Evolutionary conservation across 2,329 filamentous ascomycete genomes (phyloP), one percentile per base, ranked within the genome.

Genomic region (Plectosphaerella cucumerina): DNA sequence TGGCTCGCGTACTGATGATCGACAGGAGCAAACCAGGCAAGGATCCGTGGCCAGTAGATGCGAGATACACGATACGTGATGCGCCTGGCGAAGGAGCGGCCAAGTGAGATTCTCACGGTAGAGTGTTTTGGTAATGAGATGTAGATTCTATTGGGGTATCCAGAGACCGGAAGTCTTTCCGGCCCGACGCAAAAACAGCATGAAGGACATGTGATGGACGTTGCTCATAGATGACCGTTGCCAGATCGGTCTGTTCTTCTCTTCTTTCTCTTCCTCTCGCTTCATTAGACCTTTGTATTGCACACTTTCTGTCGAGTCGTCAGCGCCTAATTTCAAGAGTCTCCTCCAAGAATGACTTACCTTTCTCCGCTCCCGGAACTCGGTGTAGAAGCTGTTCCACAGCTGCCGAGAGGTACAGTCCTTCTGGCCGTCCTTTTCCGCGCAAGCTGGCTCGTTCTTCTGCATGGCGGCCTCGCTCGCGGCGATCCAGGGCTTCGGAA

Each of bases 401-500:
- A 52, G 18, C 6, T 57, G 49, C 46, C 52, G 50, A 1, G 35
- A 17, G 2, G 51, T 46, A 31, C 57, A 59, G 6, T 56, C 52
- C 20, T 54, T 45, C 11, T 31, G 44, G 1, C 12, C 44, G 12
- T 46, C 44, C 3, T 45, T 50, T 6, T 11, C 8, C n/a, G 50
- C 18, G 26, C 56, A 58, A 2, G 48, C 49, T 0, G 50, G 48
- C 18, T 54, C 44, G 1, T 43, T 21, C 14, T 51, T 20, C 8
- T 50, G 31, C 9, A 59, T 47, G 1, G 54, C 22, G 0, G 50
- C 44, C 1, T 58, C 52, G 1, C 52, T 22, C 1, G 57, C 57
- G 0, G 43, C 12, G 22, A 53, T 21, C 54, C 57, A 59, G 4
- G 57, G 57, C 35, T 58, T 59, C 1, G 50, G 51, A 26, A 58